phyloP scores from a whole-genome alignment of 2,329 filamentous ascomycete genomes.

The Byssochlamys sp. region DNA sequence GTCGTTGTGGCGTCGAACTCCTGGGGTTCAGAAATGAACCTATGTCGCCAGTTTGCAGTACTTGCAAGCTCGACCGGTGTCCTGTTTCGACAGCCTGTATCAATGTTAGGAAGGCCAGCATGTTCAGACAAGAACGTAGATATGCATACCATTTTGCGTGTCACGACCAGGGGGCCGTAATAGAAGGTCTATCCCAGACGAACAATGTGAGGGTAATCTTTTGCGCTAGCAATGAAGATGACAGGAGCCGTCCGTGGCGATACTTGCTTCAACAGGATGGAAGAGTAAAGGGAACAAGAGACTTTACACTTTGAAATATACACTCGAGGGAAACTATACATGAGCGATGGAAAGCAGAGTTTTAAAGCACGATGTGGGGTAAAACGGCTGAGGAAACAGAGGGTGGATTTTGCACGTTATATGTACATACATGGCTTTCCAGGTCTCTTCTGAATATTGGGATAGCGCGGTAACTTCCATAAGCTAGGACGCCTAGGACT shows the following conservation, averaged over 20 bases:
- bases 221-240: background rate
- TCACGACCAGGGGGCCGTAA: background rate
- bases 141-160: background rate
- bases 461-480: background rate
- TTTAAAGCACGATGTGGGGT: background rate
- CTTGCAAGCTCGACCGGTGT: constrained; percentile 6
- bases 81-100: constrained; percentile 1
- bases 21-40: constrained; percentile 10
- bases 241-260: background rate
- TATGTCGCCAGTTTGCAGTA: constrained; percentile 10
- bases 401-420: background rate
- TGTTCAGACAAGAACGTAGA: background rate
- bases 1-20: constrained; percentile 11
- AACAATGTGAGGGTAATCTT: background rate
- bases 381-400: background rate
- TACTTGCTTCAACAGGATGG: background rate
- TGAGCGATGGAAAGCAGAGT: background rate
- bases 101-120: background rate
- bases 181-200: background rate
- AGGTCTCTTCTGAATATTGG: background rate
- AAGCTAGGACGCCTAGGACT: background rate
- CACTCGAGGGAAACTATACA: background rate
- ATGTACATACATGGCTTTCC: background rate
- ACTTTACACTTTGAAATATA: background rate
- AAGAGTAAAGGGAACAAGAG: background rate